phyloP scores from a whole-genome alignment of 805 yeast genomes.

The Metschnikowia amazonensis region DNA sequence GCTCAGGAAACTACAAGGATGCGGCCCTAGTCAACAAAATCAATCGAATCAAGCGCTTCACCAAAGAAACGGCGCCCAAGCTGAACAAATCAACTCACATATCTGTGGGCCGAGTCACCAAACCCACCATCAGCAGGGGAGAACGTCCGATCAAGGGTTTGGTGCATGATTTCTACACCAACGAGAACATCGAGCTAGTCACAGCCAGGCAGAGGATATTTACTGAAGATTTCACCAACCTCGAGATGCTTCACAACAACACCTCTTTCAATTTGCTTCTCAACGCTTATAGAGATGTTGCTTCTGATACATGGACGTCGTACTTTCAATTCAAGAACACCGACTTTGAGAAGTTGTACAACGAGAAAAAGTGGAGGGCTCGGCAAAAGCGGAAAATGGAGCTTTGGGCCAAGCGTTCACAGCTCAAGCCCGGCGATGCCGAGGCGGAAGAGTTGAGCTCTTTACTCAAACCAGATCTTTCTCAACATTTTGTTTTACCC shows the following conservation, averaged over 20 bases:
- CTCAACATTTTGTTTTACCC: slow-evolving; percentile 33
- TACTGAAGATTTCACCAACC: slow-evolving; percentile 35
- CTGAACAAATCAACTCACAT: slow-evolving; percentile 25
- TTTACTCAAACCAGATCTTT: slow-evolving; percentile 14
- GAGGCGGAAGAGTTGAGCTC: slow-evolving; percentile 13
- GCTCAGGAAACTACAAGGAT: slow-evolving; percentile 44
- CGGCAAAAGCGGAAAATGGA: slow-evolving; percentile 17
- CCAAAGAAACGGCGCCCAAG: slow-evolving; percentile 12
- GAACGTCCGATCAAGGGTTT: slow-evolving; percentile 36
- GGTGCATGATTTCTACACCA: slow-evolving; percentile 31
- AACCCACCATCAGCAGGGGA: slow-evolving; percentile 14
- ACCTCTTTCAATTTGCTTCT: slow-evolving; percentile 38
- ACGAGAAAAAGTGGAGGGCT: slow-evolving; percentile 8
- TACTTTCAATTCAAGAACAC: slow-evolving; percentile 37
- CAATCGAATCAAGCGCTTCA: slow-evolving; percentile 27
- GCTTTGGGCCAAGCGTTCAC: slow-evolving; percentile 9
- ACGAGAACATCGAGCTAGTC: slow-evolving; percentile 28
- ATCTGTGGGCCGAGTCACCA: slow-evolving; percentile 17
- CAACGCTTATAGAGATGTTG: slow-evolving; percentile 38
- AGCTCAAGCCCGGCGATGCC: slow-evolving; percentile 5
- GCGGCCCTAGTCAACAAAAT: slow-evolving; percentile 39
- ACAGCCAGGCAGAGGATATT: slow-evolving; percentile 27
- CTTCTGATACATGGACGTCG: slow-evolving; percentile 37
- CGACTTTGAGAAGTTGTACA: slow-evolving; percentile 37
- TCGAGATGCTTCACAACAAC: slow-evolving; percentile 44